Evolutionary conservation across 345 rosid species (phyloP).

Genomic region (Noccaea bulbosa): DNA sequence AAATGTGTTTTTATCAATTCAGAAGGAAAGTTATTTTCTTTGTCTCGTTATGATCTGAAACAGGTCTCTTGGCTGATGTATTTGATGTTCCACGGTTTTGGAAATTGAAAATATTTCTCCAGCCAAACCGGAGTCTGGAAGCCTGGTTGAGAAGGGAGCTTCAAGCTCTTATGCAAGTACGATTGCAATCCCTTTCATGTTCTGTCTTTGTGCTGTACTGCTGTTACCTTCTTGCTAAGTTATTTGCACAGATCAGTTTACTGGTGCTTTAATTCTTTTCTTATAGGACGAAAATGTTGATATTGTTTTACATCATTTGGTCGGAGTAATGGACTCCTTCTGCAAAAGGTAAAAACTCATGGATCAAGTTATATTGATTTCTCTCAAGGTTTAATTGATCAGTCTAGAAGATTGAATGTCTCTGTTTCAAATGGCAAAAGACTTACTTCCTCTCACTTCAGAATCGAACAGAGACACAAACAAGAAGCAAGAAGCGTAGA

Average conservation of each 20-base stretch:
- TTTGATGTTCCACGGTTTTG: constrained; percentile 63
- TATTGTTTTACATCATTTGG: constrained; percentile 67
- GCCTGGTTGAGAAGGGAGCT: constrained; percentile 83
- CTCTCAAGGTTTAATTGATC: background rate
- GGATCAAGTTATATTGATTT: no score
- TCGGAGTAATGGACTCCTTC: constrained; percentile 68
- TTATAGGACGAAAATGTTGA: constrained; percentile 80
- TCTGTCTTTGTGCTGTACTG: background rate
- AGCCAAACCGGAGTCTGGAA: constrained; percentile 64
- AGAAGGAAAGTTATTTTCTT: background rate
- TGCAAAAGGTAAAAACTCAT: constrained; percentile 58
- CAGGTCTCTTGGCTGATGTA: constrained; percentile 61
- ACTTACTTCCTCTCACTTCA: constrained; percentile 21
- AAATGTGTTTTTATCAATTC: background rate
- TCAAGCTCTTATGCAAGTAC: constrained; percentile 83
- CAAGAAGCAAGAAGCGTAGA: constrained; percentile 44
- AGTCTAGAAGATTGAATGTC: no score
- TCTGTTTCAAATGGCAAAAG: no score
- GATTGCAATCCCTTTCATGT: background rate
- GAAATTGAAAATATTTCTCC: constrained; percentile 68
- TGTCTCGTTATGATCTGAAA: constrained; percentile 15
- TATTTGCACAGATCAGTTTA: background rate
- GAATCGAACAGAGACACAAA: constrained; percentile 43
- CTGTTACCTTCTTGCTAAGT: background rate
- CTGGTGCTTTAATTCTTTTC: background rate